Percentiles rank a stretch among this genome's conserved stretches.
Evolutionary conservation across 1,284 basidiomycete genomes (phyloP).

Genomic region (Pulchroboletus neoregius): DNA sequence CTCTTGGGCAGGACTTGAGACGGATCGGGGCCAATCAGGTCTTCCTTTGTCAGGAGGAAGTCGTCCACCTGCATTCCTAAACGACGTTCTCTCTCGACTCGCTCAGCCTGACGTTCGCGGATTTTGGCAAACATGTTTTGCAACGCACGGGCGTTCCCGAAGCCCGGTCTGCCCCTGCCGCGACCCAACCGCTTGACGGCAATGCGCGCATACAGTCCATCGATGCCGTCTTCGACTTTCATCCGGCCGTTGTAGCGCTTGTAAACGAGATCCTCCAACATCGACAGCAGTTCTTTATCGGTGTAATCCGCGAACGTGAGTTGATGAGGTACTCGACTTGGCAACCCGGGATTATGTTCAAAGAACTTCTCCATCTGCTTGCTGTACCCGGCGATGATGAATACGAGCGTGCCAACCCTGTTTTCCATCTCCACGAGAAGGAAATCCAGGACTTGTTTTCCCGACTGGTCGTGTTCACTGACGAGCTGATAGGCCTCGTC

Average conservation of each 20-base stretch:
- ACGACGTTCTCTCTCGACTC: slow-evolving; percentile 40
- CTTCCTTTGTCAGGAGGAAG: slow-evolving; percentile 46
- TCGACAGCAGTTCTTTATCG: slow-evolving; percentile 49
- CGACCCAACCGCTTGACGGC: slow-evolving; percentile 51
- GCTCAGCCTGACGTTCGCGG: slow-evolving; percentile 45
- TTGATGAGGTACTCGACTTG: slow-evolving; percentile 57
- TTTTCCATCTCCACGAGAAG: slow-evolving; percentile 72
- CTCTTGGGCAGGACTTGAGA: slow-evolving; percentile 44
- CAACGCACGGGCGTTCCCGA: slow-evolving; percentile 61
- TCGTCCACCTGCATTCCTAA: slow-evolving; percentile 43
- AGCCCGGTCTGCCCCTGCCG: slow-evolving; percentile 50
- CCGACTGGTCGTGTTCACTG: slow-evolving; percentile 41
- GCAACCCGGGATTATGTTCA: slow-evolving; percentile 64
- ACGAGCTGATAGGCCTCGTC: slow-evolving; percentile 69
- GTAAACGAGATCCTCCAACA: slow-evolving; percentile 47
- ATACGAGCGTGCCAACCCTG: slow-evolving; percentile 57
- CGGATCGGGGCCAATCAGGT: slow-evolving; percentile 63
- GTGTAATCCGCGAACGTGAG: slow-evolving; percentile 61
- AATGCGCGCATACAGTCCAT: slow-evolving; percentile 55
- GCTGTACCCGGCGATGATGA: slow-evolving; percentile 65
- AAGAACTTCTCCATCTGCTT: slow-evolving; percentile 73
- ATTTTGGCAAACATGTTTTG: slow-evolving; percentile 46
- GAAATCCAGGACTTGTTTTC: slow-evolving; percentile 58
- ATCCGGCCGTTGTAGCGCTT: slow-evolving; percentile 48
- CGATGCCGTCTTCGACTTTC: slow-evolving; percentile 51